phyloP scores from a whole-genome alignment of 352 stramenopile genomes.

The Pythium volutum region DNA sequence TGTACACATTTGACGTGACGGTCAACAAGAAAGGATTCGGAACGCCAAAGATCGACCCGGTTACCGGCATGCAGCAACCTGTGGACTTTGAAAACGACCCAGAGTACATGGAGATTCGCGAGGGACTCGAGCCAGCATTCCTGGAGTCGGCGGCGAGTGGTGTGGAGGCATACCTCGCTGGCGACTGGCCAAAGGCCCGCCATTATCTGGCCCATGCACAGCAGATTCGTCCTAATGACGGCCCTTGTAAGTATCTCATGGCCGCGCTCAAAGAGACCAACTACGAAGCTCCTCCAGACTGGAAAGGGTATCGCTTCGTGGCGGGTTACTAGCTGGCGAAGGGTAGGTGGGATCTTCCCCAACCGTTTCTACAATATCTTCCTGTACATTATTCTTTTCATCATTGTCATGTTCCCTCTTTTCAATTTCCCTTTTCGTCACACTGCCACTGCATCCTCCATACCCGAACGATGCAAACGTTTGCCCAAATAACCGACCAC shows the following conservation, averaged over 20 bases:
- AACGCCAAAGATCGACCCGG: conserved; percentile 62
- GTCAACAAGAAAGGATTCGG: conserved; percentile 76
- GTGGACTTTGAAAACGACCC: conserved; percentile 84
- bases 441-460: not conserved
- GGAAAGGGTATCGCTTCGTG: conserved; percentile 91
- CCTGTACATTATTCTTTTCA: not conserved
- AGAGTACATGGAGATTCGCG: conserved; percentile 82
- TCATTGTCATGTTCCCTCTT: not conserved
- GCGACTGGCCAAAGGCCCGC: conserved; percentile 69
- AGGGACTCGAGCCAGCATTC: conserved; percentile 78
- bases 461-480: not conserved
- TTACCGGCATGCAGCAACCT: conserved; percentile 51
- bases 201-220: conserved; percentile 72
- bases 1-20: conserved; percentile 89
- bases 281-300: conserved; percentile 86
- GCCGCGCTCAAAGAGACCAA: conserved; percentile 84
- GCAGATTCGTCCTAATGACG: conserved; percentile 82
- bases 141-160: conserved; percentile 58
- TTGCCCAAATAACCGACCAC: not conserved
- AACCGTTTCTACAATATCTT: conserved; percentile 15
- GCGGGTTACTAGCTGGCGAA: conserved; percentile 50
- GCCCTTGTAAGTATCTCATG: conserved; percentile 90
- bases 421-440: not conserved
- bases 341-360: not conserved
- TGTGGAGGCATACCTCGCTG: conserved; percentile 73